Evolutionary conservation across 1,139 yeast genomes (phyloP), one percentile per base, ranked within the genome.

Genomic region (Casaregolazyma lundiana): DNA sequence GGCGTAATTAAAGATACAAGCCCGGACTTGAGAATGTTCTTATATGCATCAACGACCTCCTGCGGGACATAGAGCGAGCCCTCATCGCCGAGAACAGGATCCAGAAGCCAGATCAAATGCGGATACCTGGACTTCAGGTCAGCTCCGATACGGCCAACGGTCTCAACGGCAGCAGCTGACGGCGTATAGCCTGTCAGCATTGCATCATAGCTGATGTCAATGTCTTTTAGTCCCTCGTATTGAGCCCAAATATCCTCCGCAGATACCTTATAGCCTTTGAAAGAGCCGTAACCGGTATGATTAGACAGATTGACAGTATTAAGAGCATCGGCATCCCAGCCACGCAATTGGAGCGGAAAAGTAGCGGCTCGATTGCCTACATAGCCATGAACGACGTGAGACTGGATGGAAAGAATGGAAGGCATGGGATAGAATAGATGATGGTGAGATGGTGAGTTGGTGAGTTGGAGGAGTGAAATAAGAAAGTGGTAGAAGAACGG

Each of bases 41-140:
- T 73, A 62, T 90, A 90, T 1, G 78, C 76, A 0, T 80, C 78
- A 0, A 90, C 73, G 44, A 88, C 85, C 17, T 78, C 77, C 52
- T 80, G 75, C 39, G 80, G 76, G 8, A 92, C 97, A 59, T 92
- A 92, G 21, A 90, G 63, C 50, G 74, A 75, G 2, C 95, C 96
- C 55, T 87, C 82, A 64, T 92, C 98, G 11, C 98, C 98, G 75
- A 92, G 75, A 2, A 92, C 97, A 0, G 98, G 97, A 61, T 92
- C 98, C 52, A 89, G 64, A 9, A 89, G 69, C 81, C 94, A 84
- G 41, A 70, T 56, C 4, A 57, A 41, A 19, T 55, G 50, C 4
- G 61, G 64, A 49, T 50, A 59, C 51, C 56, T 49, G 32, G 39
- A 44, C 34, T 54, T 54, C 41, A 64, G 26, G 50, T 62, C 61